phyloP scores from a whole-genome alignment of 495 filamentous ascomycete genomes.

The Ascobolus immersus region DNA sequence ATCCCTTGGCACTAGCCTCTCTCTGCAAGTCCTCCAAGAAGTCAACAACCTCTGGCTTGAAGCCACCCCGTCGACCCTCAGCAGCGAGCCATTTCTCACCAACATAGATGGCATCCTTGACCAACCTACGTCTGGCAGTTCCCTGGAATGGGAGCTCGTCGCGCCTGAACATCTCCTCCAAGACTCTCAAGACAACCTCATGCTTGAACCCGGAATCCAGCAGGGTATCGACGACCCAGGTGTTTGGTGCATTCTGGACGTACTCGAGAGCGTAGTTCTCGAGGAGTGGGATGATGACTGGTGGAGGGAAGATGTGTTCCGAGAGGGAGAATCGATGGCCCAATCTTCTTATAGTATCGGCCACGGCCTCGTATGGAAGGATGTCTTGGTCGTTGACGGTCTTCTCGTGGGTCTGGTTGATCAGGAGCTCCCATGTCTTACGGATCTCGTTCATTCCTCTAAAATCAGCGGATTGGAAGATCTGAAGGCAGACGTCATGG shows the following conservation, averaged over 20 bases:
- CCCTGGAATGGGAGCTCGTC: slow-evolving; percentile 65
- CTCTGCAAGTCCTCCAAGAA: slow-evolving; percentile 1
- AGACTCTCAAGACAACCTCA: slow-evolving; percentile 45
- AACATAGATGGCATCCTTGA: slow-evolving; percentile 36
- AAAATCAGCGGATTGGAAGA: slow-evolving; percentile 71
- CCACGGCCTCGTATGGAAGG: slow-evolving; percentile 55
- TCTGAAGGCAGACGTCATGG: slow-evolving; percentile 73
- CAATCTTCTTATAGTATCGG: slow-evolving; percentile 45
- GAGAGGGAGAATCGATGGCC: slow-evolving; percentile 54
- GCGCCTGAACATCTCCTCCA: slow-evolving; percentile 62
- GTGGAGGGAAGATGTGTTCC: slow-evolving; percentile 50
- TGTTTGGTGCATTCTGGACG: slow-evolving; percentile 37
- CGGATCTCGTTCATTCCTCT: slow-evolving; percentile 58
- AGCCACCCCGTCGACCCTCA: not conserved
- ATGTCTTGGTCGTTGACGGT: slow-evolving; percentile 26
- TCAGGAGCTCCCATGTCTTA: slow-evolving; percentile 59
- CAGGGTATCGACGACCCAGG: slow-evolving; percentile 66
- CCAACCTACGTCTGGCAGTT: slow-evolving; percentile 30
- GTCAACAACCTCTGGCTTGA: not conserved
- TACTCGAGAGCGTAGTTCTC: slow-evolving; percentile 51
- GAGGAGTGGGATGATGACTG: slow-evolving; percentile 32
- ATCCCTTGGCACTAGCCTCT: too few species aligned
- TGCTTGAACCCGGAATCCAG: slow-evolving; percentile 47
- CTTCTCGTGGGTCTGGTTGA: slow-evolving; percentile 42
- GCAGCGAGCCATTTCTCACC: slow-evolving; percentile 31